phyloP scores from a whole-genome alignment of 495 filamentous ascomycete species.

The Melanomma pulvis-pyrius region DNA sequence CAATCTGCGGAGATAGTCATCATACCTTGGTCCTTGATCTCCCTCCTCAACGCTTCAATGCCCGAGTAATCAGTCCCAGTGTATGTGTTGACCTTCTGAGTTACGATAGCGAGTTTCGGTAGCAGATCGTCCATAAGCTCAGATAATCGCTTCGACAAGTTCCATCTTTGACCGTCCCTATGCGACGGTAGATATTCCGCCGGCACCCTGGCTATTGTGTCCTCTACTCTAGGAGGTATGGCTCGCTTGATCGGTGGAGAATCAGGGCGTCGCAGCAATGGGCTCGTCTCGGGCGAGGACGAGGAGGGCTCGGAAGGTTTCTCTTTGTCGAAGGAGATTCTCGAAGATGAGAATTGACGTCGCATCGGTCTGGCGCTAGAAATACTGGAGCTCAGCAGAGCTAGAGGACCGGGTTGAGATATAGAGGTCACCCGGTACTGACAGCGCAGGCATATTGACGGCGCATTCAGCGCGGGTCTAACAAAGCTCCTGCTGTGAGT shows the following conservation, averaged over 20 bases:
- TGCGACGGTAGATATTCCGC: conserved; percentile 71
- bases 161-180: conserved; percentile 69
- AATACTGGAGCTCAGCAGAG: background rate
- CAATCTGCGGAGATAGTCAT: background rate
- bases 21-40: conserved; percentile 69
- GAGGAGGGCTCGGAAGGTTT: background rate
- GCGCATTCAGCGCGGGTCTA: background rate
- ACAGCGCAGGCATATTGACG: conserved; percentile 38
- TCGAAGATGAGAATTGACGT: conserved; percentile 10
- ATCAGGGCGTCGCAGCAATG: background rate
- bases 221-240: conserved; percentile 12
- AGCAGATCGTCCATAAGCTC: conserved; percentile 86
- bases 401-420: background rate
- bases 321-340: background rate
- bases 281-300: background rate
- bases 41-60: conserved; percentile 80
- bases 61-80: conserved; percentile 83
- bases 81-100: conserved; percentile 85
- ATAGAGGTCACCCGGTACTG: conserved; percentile 20
- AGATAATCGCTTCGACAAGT: conserved; percentile 72
- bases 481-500: background rate
- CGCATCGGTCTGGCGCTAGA: background rate
- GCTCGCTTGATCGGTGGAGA: background rate
- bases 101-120: conserved; percentile 78
- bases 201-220: conserved; percentile 25